Conservation (phyloP, 2,329 filamentous ascomycete species). For the Neoscytalidium dimidiatum region DNA sequence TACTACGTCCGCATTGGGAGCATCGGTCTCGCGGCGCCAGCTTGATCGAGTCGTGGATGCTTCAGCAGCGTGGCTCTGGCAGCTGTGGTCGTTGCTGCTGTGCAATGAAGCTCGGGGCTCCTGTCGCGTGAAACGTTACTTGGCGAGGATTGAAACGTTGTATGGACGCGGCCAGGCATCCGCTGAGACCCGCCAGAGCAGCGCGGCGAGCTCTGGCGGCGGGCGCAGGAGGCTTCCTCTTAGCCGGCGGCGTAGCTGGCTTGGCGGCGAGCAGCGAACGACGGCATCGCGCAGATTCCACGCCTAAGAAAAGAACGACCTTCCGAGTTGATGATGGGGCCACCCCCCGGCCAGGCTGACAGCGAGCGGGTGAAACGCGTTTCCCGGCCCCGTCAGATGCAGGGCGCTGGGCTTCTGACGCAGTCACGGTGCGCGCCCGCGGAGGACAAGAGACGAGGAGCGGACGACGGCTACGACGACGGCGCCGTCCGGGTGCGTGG, state of each 20-base stretch:
- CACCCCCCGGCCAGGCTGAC: not conserved
- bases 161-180: not conserved
- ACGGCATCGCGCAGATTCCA: not conserved
- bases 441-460: not conserved
- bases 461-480: not conserved
- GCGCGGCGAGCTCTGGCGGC: not conserved
- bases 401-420: not conserved
- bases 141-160: conserved; percentile 5
- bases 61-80: not conserved
- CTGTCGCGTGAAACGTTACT: conserved; percentile 7
- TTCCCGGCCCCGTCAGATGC: not conserved
- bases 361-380: not conserved
- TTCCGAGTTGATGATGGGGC: not conserved
- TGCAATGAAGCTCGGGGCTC: not conserved
- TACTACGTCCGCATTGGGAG: conserved; percentile 6
- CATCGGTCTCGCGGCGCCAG: not conserved
- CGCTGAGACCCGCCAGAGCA: not conserved
- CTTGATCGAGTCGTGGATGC: conserved; percentile 5
- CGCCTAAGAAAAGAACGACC: not conserved
- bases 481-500: not conserved
- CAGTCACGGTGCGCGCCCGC: not conserved
- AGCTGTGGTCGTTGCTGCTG: not conserved
- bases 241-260: conserved; percentile 1
- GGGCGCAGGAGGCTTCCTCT: not conserved
- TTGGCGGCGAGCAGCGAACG: not conserved